phyloP scores from a whole-genome alignment of 2,329 filamentous ascomycete genomes.

The Fusarium protoensiforme region DNA sequence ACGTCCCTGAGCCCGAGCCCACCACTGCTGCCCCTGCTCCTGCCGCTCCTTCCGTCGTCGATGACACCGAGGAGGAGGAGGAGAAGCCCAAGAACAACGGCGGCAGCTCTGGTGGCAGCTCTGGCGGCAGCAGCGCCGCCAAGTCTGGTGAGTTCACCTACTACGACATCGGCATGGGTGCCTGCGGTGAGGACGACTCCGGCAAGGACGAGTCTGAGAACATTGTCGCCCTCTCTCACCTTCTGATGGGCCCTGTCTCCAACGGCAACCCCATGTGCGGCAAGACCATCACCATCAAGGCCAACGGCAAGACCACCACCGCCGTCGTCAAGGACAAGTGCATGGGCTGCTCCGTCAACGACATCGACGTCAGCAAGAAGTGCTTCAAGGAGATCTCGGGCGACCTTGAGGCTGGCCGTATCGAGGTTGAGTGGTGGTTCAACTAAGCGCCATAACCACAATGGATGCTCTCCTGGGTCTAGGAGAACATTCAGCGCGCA shows the following conservation, averaged over 20 bases:
- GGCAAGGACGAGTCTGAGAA: constrained; percentile 64
- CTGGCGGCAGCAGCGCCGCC: constrained; percentile 32
- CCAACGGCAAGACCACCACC: constrained; percentile 66
- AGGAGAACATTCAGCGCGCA: constrained; percentile 22
- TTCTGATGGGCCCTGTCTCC: constrained; percentile 71
- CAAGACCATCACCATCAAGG: constrained; percentile 71
- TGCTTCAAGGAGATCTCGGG: constrained; percentile 66
- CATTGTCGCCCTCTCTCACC: constrained; percentile 76
- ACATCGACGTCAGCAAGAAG: constrained; percentile 71
- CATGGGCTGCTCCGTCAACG: constrained; percentile 68
- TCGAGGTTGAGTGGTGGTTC: constrained; percentile 59
- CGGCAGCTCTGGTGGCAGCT: constrained; percentile 16
- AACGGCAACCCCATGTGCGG: constrained; percentile 79
- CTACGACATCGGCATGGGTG: constrained; percentile 75
- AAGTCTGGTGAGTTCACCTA: constrained; percentile 77
- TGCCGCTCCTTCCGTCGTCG: constrained; percentile 21
- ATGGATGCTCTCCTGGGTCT: constrained; percentile 9
- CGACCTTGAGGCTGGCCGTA: constrained; percentile 56
- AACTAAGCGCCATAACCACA: constrained; percentile 43
- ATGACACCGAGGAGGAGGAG: constrained; percentile 19
- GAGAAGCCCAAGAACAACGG: constrained; percentile 14
- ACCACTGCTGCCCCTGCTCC: constrained; percentile 27
- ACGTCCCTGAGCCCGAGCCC: constrained; percentile 25
- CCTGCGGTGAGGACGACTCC: constrained; percentile 73
- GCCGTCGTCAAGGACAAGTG: constrained; percentile 81